Base-by-base conservation (phyloP, 2,329 filamentous ascomycete species). In the Purpureocillium takamizusanense region DNA sequence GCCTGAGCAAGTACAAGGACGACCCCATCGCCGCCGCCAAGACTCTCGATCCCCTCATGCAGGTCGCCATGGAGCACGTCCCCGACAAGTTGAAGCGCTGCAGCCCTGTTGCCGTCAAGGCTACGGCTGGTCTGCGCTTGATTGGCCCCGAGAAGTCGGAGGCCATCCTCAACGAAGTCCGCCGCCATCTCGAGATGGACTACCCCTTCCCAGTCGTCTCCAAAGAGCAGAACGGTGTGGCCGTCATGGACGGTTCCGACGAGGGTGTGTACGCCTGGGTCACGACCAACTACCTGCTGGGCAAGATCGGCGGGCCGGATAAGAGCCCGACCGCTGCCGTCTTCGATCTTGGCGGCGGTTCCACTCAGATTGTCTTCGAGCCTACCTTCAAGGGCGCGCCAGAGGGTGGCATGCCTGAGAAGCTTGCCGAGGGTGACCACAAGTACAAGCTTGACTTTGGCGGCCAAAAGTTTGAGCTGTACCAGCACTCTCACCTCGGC, bases 241-340 rank as follows among this genome's bases (percentile, higher is more conserved):
- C 88, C 46, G 94, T 98, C 60, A 98, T 98, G 92, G 89, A 95
- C 53, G 92, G 92, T 45, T 88, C 86, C 36, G 86, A 95, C 55
- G 92, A 98, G 67, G 92, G 92, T 57, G 90, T 98, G 23, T 98
- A 94, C 57, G 94, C 92, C 38, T 98, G 92, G 92, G 94, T 98
- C 60, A 98, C 92, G 7, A 92, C 88, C 49, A 98, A 98, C 72
- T 98, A 98, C 64, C 82, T 98, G 31, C 78, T 98, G 17, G 90
- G 90, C 54, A 97, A 97, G 69, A 97, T 98, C 61, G 92, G 92
- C 42, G 85, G 86, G 10, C 86, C 88, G 2, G 90, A 95, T 57
- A 79, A 89, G 60, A 87, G 78, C 46, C 84, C 87, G 36, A 97
- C 92, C 2, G 94, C 92, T 31, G 92, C 92, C 36, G 80, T 95